Percentiles rank a stretch among this genome's conserved stretches.
Evolutionary conservation across 345 rosid species (phyloP).

Genomic region (Arabis hirsuta): DNA sequence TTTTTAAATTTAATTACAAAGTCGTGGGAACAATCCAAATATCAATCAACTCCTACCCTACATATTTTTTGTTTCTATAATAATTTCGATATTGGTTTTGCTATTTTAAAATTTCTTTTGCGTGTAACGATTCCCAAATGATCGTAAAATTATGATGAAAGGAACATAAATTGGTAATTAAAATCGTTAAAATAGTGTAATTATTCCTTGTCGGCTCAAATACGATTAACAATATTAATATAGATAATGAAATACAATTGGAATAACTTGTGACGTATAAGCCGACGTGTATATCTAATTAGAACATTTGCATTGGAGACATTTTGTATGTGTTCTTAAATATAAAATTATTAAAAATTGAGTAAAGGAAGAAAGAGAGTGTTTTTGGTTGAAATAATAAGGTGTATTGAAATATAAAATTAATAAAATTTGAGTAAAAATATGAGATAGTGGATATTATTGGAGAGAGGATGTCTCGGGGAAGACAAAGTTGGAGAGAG

Average conservation of each 20-base stretch:
- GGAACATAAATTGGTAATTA: constrained; percentile 38
- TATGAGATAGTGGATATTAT: too few relatives aligned
- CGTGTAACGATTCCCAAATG: constrained; percentile 36
- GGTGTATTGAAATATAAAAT: too few relatives aligned
- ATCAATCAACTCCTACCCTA: constrained; percentile 39
- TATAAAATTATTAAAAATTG: too few relatives aligned
- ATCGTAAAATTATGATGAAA: constrained; percentile 36
- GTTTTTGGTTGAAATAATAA: too few relatives aligned
- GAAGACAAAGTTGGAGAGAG: too few relatives aligned
- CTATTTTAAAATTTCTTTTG: neutral
- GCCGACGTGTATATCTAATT: constrained; percentile 21
- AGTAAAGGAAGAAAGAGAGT: too few relatives aligned
- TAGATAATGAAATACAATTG: neutral
- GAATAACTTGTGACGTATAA: constrained; percentile 9
- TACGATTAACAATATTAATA: neutral
- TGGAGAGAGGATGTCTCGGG: too few relatives aligned
- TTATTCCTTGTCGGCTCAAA: constrained; percentile 28
- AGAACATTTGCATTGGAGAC: too few relatives aligned
- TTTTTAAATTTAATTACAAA: constrained; percentile 16
- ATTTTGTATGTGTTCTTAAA: too few relatives aligned
- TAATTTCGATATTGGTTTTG: neutral
- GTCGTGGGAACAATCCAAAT: constrained; percentile 47
- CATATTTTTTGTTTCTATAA: constrained; percentile 6
- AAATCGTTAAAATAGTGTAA: neutral
- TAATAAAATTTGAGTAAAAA: too few relatives aligned